These are phyloP conservation scores for Pythium phragmitis DNA, from an alignment of 352 stramenopile species.

Conservation along the genomic window DNA sequence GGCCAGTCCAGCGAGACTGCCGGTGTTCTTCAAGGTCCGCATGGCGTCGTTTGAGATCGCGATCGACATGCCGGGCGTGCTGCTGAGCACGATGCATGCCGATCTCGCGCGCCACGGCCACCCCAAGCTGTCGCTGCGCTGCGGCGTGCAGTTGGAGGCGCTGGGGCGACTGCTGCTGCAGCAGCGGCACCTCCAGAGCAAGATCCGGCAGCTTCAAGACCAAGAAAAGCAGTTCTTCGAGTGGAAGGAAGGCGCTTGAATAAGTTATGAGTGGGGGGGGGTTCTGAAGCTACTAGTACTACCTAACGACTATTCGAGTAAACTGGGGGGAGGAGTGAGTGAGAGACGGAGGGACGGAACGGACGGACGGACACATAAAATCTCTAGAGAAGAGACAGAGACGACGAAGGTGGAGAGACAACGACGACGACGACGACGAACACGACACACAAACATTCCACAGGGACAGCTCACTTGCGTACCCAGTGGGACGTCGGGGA, in stretches of 20 bases:
- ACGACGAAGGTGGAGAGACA: not conserved
- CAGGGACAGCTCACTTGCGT: conserved; percentile 20
- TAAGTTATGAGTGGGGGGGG: conserved; percentile 17
- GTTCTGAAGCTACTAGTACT: conserved; percentile 7
- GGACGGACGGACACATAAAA: conserved; percentile 14
- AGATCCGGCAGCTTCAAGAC: conserved; percentile 39
- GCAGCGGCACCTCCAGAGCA: conserved; percentile 36
- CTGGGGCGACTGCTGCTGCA: conserved; percentile 46
- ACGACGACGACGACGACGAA: not conserved
- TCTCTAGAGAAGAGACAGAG: conserved; percentile 19
- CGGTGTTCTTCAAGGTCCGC: conserved; percentile 16
- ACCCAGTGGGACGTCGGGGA: conserved; percentile 31
- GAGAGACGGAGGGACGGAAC: conserved; percentile 8
- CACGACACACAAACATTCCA: not conserved
- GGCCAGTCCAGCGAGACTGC: not conserved
- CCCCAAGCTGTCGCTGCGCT: conserved; percentile 54
- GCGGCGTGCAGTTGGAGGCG: conserved; percentile 44
- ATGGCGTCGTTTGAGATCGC: conserved; percentile 68
- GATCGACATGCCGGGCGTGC: conserved; percentile 56
- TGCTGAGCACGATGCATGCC: conserved; percentile 39
- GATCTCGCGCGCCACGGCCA: conserved; percentile 49
- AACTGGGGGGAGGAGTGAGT: not conserved
- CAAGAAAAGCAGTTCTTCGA: conserved; percentile 50
- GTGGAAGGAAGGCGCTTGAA: conserved; percentile 35
- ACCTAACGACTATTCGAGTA: conserved; percentile 10